Evolutionary conservation across 129 eudicot species (phyloP).

Genomic region (Apium graveolens): DNA sequence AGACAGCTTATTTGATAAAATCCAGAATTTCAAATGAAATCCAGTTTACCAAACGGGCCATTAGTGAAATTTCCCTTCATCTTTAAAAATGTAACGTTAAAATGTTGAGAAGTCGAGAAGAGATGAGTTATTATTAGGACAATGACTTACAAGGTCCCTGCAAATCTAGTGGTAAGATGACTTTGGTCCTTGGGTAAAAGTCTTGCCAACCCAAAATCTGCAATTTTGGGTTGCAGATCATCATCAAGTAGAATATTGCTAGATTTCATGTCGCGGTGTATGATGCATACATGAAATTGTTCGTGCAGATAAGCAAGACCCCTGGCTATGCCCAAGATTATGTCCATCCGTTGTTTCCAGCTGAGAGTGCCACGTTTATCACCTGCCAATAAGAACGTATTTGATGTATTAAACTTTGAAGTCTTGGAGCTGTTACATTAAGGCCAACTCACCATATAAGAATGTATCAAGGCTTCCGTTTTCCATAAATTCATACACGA

Average conservation of each 20-base stretch:
- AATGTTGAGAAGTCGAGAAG: neutral
- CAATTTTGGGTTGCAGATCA: slow-evolving; percentile 32
- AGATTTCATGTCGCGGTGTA: slow-evolving; percentile 39
- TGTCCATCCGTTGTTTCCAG: slow-evolving; percentile 34
- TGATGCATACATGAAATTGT: slow-evolving; percentile 32
- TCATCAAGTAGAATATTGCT: slow-evolving; percentile 32
- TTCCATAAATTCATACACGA: no score
- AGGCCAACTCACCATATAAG: no score
- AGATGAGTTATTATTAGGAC: neutral
- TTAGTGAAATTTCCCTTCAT: no score
- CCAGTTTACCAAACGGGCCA: no score
- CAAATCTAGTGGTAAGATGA: slow-evolving; percentile 39
- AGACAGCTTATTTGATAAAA: no score
- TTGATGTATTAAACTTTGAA: neutral
- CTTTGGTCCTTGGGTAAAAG: slow-evolving; percentile 31
- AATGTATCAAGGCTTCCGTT: no score
- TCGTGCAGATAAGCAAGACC: slow-evolving; percentile 44
- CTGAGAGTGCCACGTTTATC: slow-evolving; percentile 22
- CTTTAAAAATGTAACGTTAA: no score
- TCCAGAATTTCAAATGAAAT: no score
- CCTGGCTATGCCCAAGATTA: slow-evolving; percentile 33
- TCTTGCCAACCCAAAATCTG: slow-evolving; percentile 43
- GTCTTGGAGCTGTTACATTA: neutral
- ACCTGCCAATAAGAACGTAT: slow-evolving; percentile 9
- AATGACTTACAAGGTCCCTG: slow-evolving; percentile 37